Base-by-base conservation (phyloP, 1,284 basidiomycete species). In the Pseudozyma tsukubaensis region DNA sequence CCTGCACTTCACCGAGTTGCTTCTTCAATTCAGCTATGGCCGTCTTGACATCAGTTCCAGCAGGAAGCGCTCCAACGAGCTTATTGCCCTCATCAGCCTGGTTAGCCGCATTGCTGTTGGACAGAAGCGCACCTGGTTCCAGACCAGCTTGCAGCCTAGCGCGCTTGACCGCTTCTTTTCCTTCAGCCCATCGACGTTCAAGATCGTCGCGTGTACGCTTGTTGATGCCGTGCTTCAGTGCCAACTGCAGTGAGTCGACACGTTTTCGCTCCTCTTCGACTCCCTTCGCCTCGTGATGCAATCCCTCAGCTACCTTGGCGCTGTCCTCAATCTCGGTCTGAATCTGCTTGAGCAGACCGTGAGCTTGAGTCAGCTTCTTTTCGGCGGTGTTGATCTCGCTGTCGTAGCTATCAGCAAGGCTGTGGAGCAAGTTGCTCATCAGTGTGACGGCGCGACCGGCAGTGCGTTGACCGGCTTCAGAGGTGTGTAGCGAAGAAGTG, bases 251-350 rank as follows among this genome's bases (percentile, higher is more conserved):
- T 35, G 88, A 87, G 40, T 88, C 86, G 51, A 95, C 86, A 49
- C 87, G 86, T 50, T 88, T 86, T 71, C 89, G 89, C 39, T 90
- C 88, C 24, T 89, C 88, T n/a, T 89, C 89, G 42, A 91, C 90
- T 7, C 91, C 89, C 74, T 92, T 90, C 5, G 87, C 84, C 80
- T 89, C 90, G 44, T 72, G 68, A 45, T 75, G 56, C 18, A 98
- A 88, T 44, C 91, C 89, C 21, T 88, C 87, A 39, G 94, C 91
- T 0, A 90, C 87, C 55, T 92, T 89, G 73, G 92, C 91, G 75
- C 92, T 92, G 79, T 98, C 95, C 39, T 92, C 88, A 66, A 98
- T 94, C 85, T 99, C 96, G 47, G 91, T 88, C 83, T 97, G 92
- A 64, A 98, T 96, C 80, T 92, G 94, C 51, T 88, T 88, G 32